A percentile compares a stretch with the other conserved stretches of the same genome.
phyloP scores from a whole-genome alignment of 345 rosid genomes.

The Eutrema heterophyllum region DNA sequence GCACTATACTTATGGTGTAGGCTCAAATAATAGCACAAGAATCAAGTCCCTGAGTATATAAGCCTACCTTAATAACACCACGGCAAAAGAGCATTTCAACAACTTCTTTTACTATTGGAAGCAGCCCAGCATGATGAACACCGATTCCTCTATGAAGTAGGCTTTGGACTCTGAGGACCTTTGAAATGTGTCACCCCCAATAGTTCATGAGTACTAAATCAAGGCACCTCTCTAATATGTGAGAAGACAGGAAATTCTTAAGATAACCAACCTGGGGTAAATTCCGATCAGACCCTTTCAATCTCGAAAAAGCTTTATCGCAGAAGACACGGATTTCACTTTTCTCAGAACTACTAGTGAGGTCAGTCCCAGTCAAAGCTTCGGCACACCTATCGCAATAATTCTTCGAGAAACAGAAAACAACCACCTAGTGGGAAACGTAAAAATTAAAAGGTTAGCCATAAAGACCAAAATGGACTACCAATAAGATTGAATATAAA shows the following conservation, averaged over 20 bases:
- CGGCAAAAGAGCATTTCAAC: conserved; percentile 98
- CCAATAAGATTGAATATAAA: neutral
- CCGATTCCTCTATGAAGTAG: conserved; percentile 90
- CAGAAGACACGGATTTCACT: conserved; percentile 86
- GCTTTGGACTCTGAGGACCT: conserved; percentile 91
- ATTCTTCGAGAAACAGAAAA: conserved; percentile 96
- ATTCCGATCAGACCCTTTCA: conserved; percentile 92
- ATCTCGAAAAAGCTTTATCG: conserved; percentile 89
- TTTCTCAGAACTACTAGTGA: conserved; percentile 80
- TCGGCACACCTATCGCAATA: conserved; percentile 92
- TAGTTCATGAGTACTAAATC: conserved; percentile 23
- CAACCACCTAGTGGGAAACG: conserved; percentile 53
- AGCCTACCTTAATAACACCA: conserved; percentile 88
- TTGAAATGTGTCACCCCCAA: conserved; percentile 21
- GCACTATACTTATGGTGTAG: neutral
- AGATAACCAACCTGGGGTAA: conserved; percentile 81
- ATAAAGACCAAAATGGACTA: neutral
- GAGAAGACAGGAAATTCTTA: conserved; percentile 7
- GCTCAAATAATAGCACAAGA: neutral
- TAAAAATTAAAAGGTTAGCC: neutral
- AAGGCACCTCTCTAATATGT: conserved; percentile 9
- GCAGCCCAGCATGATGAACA: conserved; percentile 98
- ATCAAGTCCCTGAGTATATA: neutral
- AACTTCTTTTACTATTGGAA: conserved; percentile 98
- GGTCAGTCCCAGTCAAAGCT: conserved; percentile 62